Percentiles rank a stretch among this genome's conserved stretches.
phyloP scores from a whole-genome alignment of 2,329 filamentous ascomycete species.

The Fusarium sp. region DNA sequence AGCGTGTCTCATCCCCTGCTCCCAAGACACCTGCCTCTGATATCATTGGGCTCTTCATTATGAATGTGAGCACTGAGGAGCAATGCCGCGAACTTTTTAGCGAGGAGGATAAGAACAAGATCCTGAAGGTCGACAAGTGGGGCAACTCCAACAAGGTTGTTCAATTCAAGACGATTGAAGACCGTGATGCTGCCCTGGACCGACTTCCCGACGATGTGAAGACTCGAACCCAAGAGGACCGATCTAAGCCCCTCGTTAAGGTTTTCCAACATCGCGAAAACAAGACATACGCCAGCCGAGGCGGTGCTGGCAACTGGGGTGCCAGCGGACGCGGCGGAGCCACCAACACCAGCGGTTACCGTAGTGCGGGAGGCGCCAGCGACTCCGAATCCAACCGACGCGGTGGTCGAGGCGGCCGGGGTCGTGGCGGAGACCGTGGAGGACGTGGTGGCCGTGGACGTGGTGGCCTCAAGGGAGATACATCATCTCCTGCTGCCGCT shows the following conservation, averaged over 20 bases:
- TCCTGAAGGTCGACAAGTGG: slow-evolving; percentile 82
- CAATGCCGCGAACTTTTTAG: slow-evolving; percentile 84
- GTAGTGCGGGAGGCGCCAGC: slow-evolving; percentile 83
- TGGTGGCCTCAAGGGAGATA: slow-evolving; percentile 70
- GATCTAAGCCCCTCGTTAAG: slow-evolving; percentile 84
- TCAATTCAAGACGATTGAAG: slow-evolving; percentile 82
- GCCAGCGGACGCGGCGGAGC: slow-evolving; percentile 72
- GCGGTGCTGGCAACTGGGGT: slow-evolving; percentile 75
- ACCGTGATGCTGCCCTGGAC: slow-evolving; percentile 82
- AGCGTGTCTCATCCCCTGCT: slow-evolving; percentile 67
- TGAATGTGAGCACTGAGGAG: slow-evolving; percentile 85
- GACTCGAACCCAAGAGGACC: slow-evolving; percentile 76
- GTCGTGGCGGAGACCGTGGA: slow-evolving; percentile 69
- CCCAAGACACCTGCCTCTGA: slow-evolving; percentile 71
- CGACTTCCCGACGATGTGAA: slow-evolving; percentile 81
- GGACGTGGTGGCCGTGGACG: slow-evolving; percentile 67
- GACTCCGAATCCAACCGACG: slow-evolving; percentile 71
- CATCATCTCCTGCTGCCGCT: slow-evolving; percentile 64
- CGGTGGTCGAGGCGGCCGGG: slow-evolving; percentile 66
- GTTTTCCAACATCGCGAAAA: slow-evolving; percentile 79
- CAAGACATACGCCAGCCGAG: slow-evolving; percentile 67
- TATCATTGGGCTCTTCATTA: slow-evolving; percentile 89
- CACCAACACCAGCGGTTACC: slow-evolving; percentile 77
- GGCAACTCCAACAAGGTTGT: slow-evolving; percentile 85
- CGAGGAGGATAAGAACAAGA: slow-evolving; percentile 85